Base-by-base conservation (phyloP, 2,329 filamentous ascomycete genomes). In the Clonostachys solani region DNA sequence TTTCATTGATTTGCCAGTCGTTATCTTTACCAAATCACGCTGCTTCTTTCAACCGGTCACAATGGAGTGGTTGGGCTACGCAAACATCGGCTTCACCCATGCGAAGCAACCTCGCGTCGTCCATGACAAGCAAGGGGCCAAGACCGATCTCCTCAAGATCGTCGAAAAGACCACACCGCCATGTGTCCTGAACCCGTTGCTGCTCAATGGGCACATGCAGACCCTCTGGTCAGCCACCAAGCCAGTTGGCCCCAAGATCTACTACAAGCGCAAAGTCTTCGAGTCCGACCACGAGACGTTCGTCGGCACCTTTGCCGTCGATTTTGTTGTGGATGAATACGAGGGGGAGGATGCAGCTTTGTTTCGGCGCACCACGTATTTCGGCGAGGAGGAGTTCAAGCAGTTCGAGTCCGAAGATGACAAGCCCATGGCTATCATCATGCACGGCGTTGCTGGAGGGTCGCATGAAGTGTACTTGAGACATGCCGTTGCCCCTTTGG, bases 131-230 rank as follows among this genome's bases (percentile, higher is more conserved):
- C 74, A 83, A 55, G 84, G 84, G 23, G 66, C 67, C 5, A 62
- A 75, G 43, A 87, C 83, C 1, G 81, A 87, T 50, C 71, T 97
- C 12, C 71, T 87, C 19, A 77, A 84, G 51, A 67, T 97, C 47
- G 84, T 81, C 67, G 79, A 87, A 61, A 73, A 84, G 50, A 75
- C 81, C n/a, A 91, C 89, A 12, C 92, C 94, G 35, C 77, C 86
- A 52, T 99, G 92, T 68, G 77, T 83, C 43, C 78, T 97, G 33
- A 97, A 96, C 66, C 94, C 94, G 1, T 72, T 97, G 23, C 81
- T 99, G 18, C 96, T 95, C 80, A 97, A 96, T 59, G 92, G 94
- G 38, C 89, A 96, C 62, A 63, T 96, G 15, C 92, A 97, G 68
- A 96, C 92, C 1, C 82, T 86, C 63, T 96, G 86, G 83, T 96